Evolutionary conservation across 1,284 basidiomycete species (phyloP).

Genomic region (Gymnopus androsaceus): DNA sequence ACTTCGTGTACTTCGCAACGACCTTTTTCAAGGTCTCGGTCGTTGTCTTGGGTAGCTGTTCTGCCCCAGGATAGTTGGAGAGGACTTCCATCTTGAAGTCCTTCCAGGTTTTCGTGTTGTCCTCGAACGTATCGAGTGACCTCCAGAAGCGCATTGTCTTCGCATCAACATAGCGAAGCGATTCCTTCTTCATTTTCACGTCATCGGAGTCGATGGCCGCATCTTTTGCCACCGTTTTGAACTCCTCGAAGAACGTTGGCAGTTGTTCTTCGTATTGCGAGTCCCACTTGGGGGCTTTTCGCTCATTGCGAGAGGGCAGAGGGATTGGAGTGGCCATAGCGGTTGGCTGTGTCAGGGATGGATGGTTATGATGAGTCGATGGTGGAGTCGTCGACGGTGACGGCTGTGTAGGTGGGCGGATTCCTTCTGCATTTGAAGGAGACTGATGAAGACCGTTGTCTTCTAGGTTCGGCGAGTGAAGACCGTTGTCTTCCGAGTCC

Average conservation of each 20-base stretch:
- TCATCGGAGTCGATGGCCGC: neutral
- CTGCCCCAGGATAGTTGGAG: neutral
- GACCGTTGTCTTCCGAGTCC: no score
- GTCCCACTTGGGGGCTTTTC: slow-evolving; percentile 1
- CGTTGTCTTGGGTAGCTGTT: neutral
- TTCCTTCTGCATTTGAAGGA: no score
- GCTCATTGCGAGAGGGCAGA: neutral
- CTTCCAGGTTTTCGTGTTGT: neutral
- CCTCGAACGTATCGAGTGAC: neutral
- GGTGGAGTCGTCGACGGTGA: no score
- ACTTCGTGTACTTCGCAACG: neutral
- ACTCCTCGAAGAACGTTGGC: slow-evolving; percentile 3
- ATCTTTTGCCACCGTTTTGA: neutral
- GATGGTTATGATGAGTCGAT: no score
- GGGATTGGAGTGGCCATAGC: neutral
- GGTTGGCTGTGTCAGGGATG: no score
- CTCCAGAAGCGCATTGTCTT: neutral
- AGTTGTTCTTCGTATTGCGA: neutral
- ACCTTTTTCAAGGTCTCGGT: neutral
- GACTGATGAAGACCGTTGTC: no score
- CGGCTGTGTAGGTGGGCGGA: no score
- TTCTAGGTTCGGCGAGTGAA: no score
- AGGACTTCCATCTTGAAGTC: slow-evolving; percentile 5
- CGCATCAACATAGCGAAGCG: neutral
- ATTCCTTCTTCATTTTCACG: neutral